Percentiles rank a stretch among this genome's conserved stretches.
These are phyloP conservation scores for Candida gorgasii DNA, from an alignment of 805 yeast species.

Conservation along the genomic window DNA sequence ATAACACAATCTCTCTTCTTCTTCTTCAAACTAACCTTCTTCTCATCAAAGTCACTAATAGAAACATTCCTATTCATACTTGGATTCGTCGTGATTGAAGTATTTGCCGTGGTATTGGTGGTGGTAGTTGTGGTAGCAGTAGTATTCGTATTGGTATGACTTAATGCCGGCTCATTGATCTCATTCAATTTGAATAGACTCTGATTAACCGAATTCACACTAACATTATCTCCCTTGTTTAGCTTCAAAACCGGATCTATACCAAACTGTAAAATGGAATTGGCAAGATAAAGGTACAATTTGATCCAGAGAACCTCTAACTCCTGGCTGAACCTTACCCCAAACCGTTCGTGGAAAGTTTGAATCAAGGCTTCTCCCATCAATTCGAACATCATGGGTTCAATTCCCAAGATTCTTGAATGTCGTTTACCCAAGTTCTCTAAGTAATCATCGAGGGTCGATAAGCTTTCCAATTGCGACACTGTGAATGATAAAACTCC, in stretches of 20 bases:
- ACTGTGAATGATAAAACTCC: slow-evolving; percentile 74
- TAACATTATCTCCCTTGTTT: slow-evolving; percentile 10
- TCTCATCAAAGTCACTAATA: slow-evolving; percentile 13
- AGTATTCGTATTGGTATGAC: neutral
- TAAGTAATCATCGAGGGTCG: slow-evolving; percentile 58
- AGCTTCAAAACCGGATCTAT: slow-evolving; percentile 46
- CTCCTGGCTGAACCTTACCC: slow-evolving; percentile 52
- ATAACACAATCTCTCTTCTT: slow-evolving; percentile 29
- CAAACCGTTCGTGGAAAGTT: slow-evolving; percentile 68
- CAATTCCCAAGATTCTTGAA: slow-evolving; percentile 72
- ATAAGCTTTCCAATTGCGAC: slow-evolving; percentile 59
- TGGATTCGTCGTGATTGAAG: neutral
- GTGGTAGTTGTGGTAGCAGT: too few relatives aligned
- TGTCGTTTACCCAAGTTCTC: slow-evolving; percentile 71
- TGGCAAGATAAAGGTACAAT: slow-evolving; percentile 66
- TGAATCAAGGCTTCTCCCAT: slow-evolving; percentile 74
- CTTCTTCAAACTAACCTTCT: slow-evolving; percentile 7
- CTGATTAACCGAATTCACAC: neutral
- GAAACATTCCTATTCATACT: neutral
- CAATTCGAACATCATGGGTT: slow-evolving; percentile 62
- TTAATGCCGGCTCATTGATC: slow-evolving; percentile 3
- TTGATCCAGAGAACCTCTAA: slow-evolving; percentile 72
- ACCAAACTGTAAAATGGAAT: slow-evolving; percentile 63
- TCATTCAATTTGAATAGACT: slow-evolving; percentile 13
- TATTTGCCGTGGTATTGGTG: neutral